Base-by-base conservation (phyloP, 2,329 filamentous ascomycete genomes). In the Elsinoe perseae region DNA sequence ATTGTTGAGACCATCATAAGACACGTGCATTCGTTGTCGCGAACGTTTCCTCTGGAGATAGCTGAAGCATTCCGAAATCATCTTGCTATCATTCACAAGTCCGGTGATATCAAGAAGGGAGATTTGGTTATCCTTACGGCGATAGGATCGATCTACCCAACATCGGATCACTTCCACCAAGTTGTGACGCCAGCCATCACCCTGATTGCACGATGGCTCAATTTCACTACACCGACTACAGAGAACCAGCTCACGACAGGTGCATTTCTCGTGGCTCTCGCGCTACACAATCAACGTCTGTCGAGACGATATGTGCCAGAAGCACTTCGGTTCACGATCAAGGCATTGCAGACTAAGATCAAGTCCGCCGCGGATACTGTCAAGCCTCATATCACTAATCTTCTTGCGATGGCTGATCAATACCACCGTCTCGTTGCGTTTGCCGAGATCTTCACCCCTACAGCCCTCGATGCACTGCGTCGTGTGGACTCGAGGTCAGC, bases 111-210 rank as follows among this genome's bases (percentile, higher is more conserved):
- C 68, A 63, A 69, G 10, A 68, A 78, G n/a, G 88, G 89, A 16
- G 91, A 98, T 65, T 73, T 98, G 18, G 73, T 90, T 20, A 73
- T 95, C n/a, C 74, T 98, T 32, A 91, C 89, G 0, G 90, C 89
- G 0, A 82, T 96, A 58, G 83, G 85, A 38, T 84, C 83, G 1
- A 87, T 95, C 54, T 98, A 95, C 66, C 91, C 93, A 3, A 95
- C 93, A 0, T 96, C 91, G 0, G 93, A 98, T 71, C 91, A 97
- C 72, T 98, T 97, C 71, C 93, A 98, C 65, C 86, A 93, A 64
- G 89, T 97, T 32, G 86, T 89, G 38, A 98, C 93, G 1, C 93
- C 93, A 1, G 87, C 92, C 0, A 86, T 89, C 71, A 81, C 96
- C 4, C 80, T 85, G n/a, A 88, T 97, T 70, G 81, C 81, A 10